phyloP scores from a whole-genome alignment of 371 early-diverging fungal species.

The Mucor indicus region DNA sequence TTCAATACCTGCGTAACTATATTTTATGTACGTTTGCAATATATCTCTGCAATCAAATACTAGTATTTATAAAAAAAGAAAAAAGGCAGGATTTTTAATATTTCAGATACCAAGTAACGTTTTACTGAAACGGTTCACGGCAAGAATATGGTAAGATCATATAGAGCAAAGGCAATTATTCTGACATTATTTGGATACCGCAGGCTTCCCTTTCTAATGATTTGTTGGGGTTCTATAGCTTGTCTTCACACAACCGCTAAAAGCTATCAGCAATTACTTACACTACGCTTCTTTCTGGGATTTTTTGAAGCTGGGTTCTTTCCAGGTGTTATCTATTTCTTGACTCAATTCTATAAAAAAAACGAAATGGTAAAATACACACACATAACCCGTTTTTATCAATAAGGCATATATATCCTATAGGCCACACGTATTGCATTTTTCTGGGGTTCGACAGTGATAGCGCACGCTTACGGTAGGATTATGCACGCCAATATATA shows the following conservation, averaged over 20 bases:
- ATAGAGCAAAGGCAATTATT: too few relatives aligned
- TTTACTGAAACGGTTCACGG: slow-evolving; percentile 35
- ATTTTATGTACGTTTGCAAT: slow-evolving; percentile 27
- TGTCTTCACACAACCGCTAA: slow-evolving; percentile 32
- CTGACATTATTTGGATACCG: too few relatives aligned
- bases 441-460: slow-evolving; percentile 45
- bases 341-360: slow-evolving; percentile 45
- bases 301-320: slow-evolving; percentile 48
- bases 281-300: slow-evolving; percentile 40
- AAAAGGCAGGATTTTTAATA: slow-evolving; percentile 39
- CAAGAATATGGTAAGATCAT: slow-evolving; percentile 42
- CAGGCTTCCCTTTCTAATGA: slow-evolving; percentile 45
- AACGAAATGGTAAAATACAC: slow-evolving; percentile 35
- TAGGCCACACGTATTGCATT: slow-evolving; percentile 47
- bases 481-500: too few relatives aligned
- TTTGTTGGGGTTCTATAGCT: slow-evolving; percentile 40
- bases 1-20: slow-evolving; percentile 46
- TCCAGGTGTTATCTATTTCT: slow-evolving; percentile 41
- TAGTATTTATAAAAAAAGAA: too few relatives aligned
- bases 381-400: too few relatives aligned
- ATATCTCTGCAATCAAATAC: too few relatives aligned
- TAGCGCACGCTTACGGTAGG: slow-evolving; percentile 49
- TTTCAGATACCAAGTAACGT: slow-evolving; percentile 51
- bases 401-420: neutral
- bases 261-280: slow-evolving; percentile 25